These are phyloP conservation scores for Pichia ethanolica DNA, from an alignment of 805 yeast species.

Conservation along the genomic window DNA sequence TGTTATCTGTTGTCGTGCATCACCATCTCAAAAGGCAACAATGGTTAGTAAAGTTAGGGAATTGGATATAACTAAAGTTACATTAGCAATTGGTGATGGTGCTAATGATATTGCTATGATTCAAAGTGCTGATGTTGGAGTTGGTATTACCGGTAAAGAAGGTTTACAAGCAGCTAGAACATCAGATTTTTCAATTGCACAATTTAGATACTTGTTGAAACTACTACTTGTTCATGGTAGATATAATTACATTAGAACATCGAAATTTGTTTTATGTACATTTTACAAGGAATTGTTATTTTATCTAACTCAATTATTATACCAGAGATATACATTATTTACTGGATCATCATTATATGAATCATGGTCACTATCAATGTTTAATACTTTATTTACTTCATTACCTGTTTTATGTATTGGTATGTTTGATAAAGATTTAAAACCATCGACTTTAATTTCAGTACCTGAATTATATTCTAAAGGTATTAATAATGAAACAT, in stretches of 20 bases:
- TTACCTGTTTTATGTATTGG: conserved; percentile 88
- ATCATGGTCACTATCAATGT: conserved; percentile 95
- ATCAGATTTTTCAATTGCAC: conserved; percentile 92
- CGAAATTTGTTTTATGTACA: conserved; percentile 86
- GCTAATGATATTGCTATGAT: conserved; percentile 99
- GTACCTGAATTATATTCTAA: conserved; percentile 82
- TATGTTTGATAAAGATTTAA: conserved; percentile 87
- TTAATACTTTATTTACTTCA: conserved; percentile 91
- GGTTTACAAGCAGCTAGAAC: conserved; percentile 96
- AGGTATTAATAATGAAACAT: conserved; percentile 69
- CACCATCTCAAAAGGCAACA: conserved; percentile 92
- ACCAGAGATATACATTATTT: conserved; percentile 78
- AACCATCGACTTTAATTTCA: conserved; percentile 81
- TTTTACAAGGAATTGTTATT: conserved; percentile 91
- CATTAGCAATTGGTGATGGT: conserved; percentile 97
- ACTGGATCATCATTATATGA: conserved; percentile 93
- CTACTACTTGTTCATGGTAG: conserved; percentile 89
- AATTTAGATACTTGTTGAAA: conserved; percentile 78
- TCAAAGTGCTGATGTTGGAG: conserved; percentile 95
- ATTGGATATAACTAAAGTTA: conserved; percentile 62
- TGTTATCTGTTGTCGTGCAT: conserved; percentile 91
- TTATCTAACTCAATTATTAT: conserved; percentile 80
- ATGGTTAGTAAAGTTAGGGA: conserved; percentile 79
- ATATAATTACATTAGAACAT: conserved; percentile 86
- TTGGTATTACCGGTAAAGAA: conserved; percentile 95